A percentile compares a stretch with the other conserved stretches of the same genome.
Evolutionary conservation across 2,329 filamentous ascomycete species (phyloP).

Genomic region (Xylaria sp.): DNA sequence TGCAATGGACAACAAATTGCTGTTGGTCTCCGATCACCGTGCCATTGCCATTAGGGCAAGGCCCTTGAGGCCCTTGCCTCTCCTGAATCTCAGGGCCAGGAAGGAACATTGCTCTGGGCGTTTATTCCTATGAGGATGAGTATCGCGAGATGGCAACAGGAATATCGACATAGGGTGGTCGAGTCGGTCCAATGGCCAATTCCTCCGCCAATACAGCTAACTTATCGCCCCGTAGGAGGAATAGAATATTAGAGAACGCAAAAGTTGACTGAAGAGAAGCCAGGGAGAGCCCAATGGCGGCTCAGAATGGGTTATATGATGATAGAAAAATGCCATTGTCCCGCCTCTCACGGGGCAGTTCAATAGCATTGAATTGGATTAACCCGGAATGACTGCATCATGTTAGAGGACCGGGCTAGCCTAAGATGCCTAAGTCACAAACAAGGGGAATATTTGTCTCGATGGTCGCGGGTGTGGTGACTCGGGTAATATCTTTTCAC

Average conservation of each 20-base stretch:
- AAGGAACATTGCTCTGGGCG: constrained; percentile 10
- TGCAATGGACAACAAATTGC: constrained; percentile 28
- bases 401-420: not conserved
- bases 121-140: not conserved
- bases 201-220: not conserved
- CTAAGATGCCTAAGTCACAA: not conserved
- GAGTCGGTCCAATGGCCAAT: not conserved
- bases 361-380: not conserved
- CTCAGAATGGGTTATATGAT: constrained; percentile 11
- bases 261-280: not conserved
- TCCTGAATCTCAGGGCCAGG: not conserved
- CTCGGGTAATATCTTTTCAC: constrained; percentile 15
- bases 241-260: not conserved
- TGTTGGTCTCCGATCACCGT: constrained; percentile 28
- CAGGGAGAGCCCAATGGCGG: not conserved
- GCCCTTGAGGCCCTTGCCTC: constrained; percentile 16
- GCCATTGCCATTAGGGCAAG: constrained; percentile 30
- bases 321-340: not conserved
- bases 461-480: not conserved
- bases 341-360: not conserved
- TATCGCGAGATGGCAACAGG: not conserved
- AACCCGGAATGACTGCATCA: constrained; percentile 5
- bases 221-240: not conserved
- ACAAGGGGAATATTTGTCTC: not conserved
- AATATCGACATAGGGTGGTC: not conserved